Percentiles rank a stretch among this genome's conserved stretches.
phyloP scores from a whole-genome alignment of 164 flowering plant genomes.

The Echeveria elegans region DNA sequence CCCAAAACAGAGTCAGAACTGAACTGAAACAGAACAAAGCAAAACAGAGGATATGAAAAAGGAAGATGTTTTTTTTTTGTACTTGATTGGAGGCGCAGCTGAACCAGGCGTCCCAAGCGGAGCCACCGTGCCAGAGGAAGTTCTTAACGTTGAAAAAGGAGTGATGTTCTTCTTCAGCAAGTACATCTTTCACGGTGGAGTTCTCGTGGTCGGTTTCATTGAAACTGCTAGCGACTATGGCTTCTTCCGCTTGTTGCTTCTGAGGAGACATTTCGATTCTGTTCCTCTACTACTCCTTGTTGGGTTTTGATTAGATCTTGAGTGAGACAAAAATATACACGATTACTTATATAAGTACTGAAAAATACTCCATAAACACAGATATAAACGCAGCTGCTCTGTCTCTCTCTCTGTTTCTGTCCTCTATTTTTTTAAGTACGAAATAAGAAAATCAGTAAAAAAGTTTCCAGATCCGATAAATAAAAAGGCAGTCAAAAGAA shows the following conservation, averaged over 20 bases:
- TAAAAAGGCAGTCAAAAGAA: constrained; percentile 7
- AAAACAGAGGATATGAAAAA: background rate
- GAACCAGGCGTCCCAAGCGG: constrained; percentile 11
- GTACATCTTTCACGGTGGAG: background rate
- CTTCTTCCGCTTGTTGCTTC: constrained; percentile 82
- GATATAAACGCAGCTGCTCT: too few relatives aligned
- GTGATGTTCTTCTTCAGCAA: background rate
- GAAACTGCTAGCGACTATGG: constrained; percentile 23
- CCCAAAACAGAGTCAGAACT: background rate
- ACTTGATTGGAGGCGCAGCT: constrained; percentile 10
- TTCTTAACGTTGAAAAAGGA: constrained; percentile 8
- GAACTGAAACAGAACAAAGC: background rate
- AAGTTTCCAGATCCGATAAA: background rate
- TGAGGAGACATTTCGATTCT: constrained; percentile 44
- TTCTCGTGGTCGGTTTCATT: background rate
- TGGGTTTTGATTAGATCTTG: constrained; percentile 38
- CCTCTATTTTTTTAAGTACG: too few relatives aligned
- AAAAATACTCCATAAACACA: too few relatives aligned
- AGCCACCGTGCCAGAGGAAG: constrained; percentile 11
- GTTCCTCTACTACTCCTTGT: background rate
- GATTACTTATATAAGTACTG: too few relatives aligned
- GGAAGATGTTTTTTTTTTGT: background rate
- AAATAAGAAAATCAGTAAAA: too few relatives aligned
- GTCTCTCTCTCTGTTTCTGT: too few relatives aligned
- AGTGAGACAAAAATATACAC: constrained; percentile 31